Conservation (phyloP, 441 rosid genomes). For the Erodium chrysanthum region DNA sequence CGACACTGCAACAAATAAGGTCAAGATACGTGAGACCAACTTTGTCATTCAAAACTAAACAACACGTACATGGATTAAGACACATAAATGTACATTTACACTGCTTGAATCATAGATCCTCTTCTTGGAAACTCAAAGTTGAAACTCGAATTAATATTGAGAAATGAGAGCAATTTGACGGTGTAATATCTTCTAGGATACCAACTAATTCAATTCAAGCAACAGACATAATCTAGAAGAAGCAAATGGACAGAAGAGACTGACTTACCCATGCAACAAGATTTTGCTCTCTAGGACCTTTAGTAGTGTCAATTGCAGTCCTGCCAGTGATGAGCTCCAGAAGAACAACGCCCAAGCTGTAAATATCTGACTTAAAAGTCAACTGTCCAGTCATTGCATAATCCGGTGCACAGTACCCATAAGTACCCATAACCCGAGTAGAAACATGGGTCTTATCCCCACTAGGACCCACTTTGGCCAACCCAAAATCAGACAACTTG, state of each 20-base stretch:
- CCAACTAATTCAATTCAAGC: background rate
- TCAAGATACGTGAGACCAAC: no score
- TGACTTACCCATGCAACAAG: constrained; percentile 81
- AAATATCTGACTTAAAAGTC: constrained; percentile 82
- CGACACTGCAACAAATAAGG: constrained; percentile 46
- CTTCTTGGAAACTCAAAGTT: no score
- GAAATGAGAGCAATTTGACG: background rate
- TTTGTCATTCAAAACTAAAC: no score
- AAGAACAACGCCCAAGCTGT: constrained; percentile 92
- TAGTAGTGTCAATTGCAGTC: constrained; percentile 72
- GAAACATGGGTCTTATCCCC: constrained; percentile 92
- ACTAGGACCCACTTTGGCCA: constrained; percentile 91
- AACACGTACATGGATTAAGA: no score
- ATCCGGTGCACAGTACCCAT: constrained; percentile 9
- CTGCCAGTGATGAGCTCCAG: constrained; percentile 87
- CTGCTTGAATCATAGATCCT: no score
- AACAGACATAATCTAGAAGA: background rate
- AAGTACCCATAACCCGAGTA: constrained; percentile 93
- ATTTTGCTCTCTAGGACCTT: constrained; percentile 67
- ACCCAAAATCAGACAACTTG: constrained; percentile 85
- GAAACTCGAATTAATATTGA: background rate
- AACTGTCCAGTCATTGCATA: constrained; percentile 95
- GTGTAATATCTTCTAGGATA: background rate
- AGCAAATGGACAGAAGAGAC: background rate
- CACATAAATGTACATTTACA: no score